Evolutionary conservation across 345 rosid species (phyloP), one percentile per base, ranked within the genome.

Genomic region (Bruguiera parviflora): DNA sequence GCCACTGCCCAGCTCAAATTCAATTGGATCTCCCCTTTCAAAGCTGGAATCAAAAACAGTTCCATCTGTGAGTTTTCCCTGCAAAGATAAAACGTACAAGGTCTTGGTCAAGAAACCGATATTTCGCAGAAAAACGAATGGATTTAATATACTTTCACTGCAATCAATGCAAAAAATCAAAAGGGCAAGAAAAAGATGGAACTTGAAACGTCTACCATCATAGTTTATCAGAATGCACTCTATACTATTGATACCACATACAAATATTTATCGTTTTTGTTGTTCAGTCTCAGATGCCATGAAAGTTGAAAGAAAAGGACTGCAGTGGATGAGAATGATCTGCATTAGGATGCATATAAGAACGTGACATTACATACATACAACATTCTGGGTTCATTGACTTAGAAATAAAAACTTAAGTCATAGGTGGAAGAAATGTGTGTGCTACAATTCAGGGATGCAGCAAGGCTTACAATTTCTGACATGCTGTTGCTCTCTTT

Each of bases 51-150:
- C 98, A 51, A 94, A 94, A 53, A 91, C 95, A 63, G 88, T 87
- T 76, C 93, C 98, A 85, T 94, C 98, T 5, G 96, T 88, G 72
- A 94, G 92, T 72, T 84, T 86, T 68, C 97, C 98, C 98, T 94
- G 86, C 71, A 72, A 15, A 28, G 56, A 52, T 8, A 49, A 31
- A 52, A 47, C 4, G 33, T 8, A 64, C 24, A 13, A 18, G 39
- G 35, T 65, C n/a, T 62, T 20, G 65, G 60, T 58, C 53, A 65
- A 61, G 67, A 68, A 11, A 61, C 53, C 8, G 31, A 60, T 13
- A 22, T 1, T 43, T 32, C 16, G 5, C 16, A 27, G 8, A 49
- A 51, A 53, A 39, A 19, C 0, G 66, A 53, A 47, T 11, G 13
- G 5, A 56, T 5, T 56, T 56, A 25, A 27, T 15, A 10, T 16